A percentile compares a stretch with the other conserved stretches of the same genome.
phyloP scores from a whole-genome alignment of 257 asterid species.

The Petunia secreta region DNA sequence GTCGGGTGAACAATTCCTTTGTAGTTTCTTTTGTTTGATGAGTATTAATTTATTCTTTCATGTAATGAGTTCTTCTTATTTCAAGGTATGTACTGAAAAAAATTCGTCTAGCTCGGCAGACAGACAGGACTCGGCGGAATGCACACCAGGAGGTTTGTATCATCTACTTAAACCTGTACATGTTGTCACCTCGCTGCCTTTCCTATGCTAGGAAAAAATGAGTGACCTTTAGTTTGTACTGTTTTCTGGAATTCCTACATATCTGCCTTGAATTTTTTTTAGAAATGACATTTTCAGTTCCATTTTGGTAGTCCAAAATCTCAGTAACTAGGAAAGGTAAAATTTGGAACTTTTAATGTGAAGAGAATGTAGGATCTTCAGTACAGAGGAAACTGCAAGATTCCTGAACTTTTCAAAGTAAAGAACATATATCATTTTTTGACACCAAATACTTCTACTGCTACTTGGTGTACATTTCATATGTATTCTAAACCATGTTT shows the following conservation, averaged over 20 bases:
- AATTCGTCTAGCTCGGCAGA: constrained; percentile 96
- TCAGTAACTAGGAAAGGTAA: neutral
- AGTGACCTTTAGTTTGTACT: neutral
- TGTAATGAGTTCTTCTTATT: constrained; percentile 17
- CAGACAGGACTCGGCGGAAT: constrained; percentile 90
- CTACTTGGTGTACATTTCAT: constrained; percentile 4
- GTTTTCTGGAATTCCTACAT: neutral
- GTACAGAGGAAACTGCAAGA: constrained; percentile 1
- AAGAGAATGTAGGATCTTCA: neutral
- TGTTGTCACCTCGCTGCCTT: neutral
- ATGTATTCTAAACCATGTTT: neutral
- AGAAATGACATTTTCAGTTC: neutral
- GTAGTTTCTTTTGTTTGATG: neutral
- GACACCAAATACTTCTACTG: constrained; percentile 14
- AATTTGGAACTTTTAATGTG: neutral
- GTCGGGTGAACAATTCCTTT: neutral
- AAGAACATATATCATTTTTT: constrained; percentile 16
- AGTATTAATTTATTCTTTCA: constrained; percentile 28
- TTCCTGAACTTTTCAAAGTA: neutral
- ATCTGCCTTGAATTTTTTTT: neutral
- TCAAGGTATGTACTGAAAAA: constrained; percentile 85
- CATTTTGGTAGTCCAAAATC: constrained; percentile 12
- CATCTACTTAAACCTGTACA: neutral
- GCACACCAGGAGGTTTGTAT: constrained; percentile 93
- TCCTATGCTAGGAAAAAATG: neutral